A percentile compares a stretch with the other conserved stretches of the same genome.
Evolutionary conservation across 2,329 filamentous ascomycete species (phyloP).

Genomic region (Trichoderma arundinaceum): DNA sequence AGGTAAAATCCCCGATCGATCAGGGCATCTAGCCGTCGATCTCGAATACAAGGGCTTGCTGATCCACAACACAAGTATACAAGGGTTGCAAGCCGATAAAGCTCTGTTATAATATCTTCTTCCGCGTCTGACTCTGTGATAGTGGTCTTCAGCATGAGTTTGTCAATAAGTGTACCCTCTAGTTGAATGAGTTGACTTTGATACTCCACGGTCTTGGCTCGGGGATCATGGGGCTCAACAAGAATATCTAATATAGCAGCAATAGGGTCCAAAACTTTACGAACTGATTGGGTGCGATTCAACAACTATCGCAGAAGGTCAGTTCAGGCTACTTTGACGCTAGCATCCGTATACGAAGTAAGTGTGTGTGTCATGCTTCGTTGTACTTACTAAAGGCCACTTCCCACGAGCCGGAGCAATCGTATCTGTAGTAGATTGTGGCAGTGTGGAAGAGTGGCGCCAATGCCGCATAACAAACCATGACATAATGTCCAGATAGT

Average conservation of each 20-base stretch:
- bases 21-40: no score
- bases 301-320: no score
- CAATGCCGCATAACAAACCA: slow-evolving; percentile 17
- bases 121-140: no score
- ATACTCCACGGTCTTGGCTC: neutral
- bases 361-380: neutral
- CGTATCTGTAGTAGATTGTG: neutral
- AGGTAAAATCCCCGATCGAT: neutral
- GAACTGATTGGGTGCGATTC: neutral
- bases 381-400: neutral
- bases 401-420: neutral
- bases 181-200: neutral
- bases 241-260: neutral
- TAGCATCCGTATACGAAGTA: neutral
- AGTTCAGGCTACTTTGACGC: no score
- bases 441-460: slow-evolving; percentile 11
- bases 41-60: no score
- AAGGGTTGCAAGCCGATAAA: no score
- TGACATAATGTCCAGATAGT: slow-evolving; percentile 11
- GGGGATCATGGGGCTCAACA: neutral
- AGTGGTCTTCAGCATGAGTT: neutral
- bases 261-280: slow-evolving; percentile 2
- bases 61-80: no score
- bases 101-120: no score
- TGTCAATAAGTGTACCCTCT: neutral